Evolutionary conservation across 345 rosid species (phyloP), one percentile per base, ranked within the genome.

Genomic region (Dovyalis caffra): DNA sequence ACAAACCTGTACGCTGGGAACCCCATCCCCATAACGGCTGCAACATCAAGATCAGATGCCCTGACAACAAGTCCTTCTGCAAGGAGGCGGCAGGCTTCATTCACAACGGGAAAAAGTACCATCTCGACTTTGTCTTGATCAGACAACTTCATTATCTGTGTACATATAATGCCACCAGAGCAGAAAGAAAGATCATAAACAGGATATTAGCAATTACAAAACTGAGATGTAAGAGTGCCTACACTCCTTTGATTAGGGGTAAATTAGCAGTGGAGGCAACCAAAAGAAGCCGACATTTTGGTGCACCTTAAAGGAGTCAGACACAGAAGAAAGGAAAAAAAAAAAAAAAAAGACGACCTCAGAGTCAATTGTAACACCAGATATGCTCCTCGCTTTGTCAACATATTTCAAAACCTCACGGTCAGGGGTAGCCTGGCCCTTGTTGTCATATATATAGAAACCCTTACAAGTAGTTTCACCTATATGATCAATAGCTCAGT

Each of bases 21-120:
- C 9, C 63, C 73, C 64, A 69, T 69, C 29, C 73, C 73, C 73
- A 69, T 31, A 58, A 72, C 66, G 26, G 75, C 51, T 60, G 56
- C 65, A 60, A 72, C 66, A 38, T 58, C 67, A 72, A 72, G 67
- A 35, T 72, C 75, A 4, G 67, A 35, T 14, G 75, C 75, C 66
- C 26, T 72, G 51, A 60, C 75, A 58, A 61, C 57, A 58, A 61
- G 37, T 14, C 75, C 67, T 18, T 72, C 57, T 38, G 35, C 66
- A 7, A 72, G 56, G 4, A 72, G 66, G 29, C 67, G 67, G 23
- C 67, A 60, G 1, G 75, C 75, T 66, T 72, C 57, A 38, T 72
- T 72, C n/a, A 72, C 75, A 58, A 72, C 67, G 25, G 75, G 75
- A 58, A 72, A 72, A 11, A 72, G 14, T 21, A 72, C 29, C 67